Percentiles rank a stretch among this genome's conserved stretches.
These are phyloP conservation scores for Hypoxylon sp. DNA, from an alignment of 2,329 filamentous ascomycete genomes.

Conservation along the genomic window DNA sequence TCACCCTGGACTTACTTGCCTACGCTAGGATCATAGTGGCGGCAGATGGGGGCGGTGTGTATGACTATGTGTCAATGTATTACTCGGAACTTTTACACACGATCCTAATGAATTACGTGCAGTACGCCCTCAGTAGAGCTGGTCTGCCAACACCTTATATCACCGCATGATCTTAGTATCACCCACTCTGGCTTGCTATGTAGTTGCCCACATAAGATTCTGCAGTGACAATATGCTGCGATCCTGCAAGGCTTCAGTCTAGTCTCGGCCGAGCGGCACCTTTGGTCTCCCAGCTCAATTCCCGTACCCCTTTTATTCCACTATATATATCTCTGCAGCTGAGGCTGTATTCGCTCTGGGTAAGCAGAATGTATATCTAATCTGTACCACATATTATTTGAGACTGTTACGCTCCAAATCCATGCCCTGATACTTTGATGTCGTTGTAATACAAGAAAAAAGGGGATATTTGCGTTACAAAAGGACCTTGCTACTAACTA, in stretches of 20 bases:
- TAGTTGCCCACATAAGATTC: neutral
- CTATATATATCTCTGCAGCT: neutral
- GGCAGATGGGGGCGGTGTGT: slow-evolving; percentile 25
- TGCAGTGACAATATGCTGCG: neutral
- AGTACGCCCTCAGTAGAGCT: neutral
- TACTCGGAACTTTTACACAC: neutral
- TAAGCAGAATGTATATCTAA: neutral
- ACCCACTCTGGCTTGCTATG: neutral
- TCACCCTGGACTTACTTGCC: neutral
- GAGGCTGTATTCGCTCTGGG: neutral
- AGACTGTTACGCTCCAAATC: neutral
- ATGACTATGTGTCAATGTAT: neutral
- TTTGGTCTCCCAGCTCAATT: neutral
- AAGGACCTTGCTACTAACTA: neutral
- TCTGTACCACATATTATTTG: neutral
- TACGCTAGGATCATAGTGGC: neutral
- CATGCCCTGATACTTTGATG: neutral
- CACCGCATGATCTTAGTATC: neutral
- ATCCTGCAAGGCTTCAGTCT: neutral
- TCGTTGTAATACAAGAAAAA: neutral
- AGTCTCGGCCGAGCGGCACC: neutral
- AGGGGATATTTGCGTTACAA: neutral
- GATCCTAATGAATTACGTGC: neutral
- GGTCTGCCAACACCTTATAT: neutral
- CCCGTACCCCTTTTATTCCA: neutral